Evolutionary conservation across 2,329 filamentous ascomycete species (phyloP), one percentile per base, ranked within the genome.

Genomic region (Pyrenochaeta sp.): DNA sequence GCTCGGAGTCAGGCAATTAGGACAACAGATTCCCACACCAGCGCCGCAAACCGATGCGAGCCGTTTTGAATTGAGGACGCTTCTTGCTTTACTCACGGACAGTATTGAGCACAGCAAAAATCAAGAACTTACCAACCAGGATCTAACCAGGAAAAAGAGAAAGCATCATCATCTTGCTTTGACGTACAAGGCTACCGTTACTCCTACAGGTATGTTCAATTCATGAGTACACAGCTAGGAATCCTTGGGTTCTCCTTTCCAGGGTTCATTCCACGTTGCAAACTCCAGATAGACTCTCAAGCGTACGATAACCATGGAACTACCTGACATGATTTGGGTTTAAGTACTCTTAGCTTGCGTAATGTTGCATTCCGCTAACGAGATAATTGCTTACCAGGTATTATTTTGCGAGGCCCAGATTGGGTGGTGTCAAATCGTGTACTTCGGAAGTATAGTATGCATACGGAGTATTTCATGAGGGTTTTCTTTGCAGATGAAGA

Each of bases 1-100:
- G 87, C 1, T 86, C 91, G 0, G 82, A 84, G 7, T 92, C 91
- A 64, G 81, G 80, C 44, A 89, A 90, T 46, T 90, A 91, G 69
- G 83, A 87, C 66, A 86, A 84, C 62, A 67, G 30, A 50, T 71
- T 15, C 58, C 60, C 1, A 68, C 56, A 7, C 66, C 64, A 7
- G 52, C 54, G 15, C 67, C 63, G 4, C 20, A 60, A 4, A 37
- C 58, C 11, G 50, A 57, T 5, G 53, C 60, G 23, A 17, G 43
- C 3, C 23, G 50, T 1, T 66, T 64, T 15, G 39, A 49, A 2
- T 27, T 56, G 1, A n/a, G 39, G 2, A 45, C 40, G 1, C 33
- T 69, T 10, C 27, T 49, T 6, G 15, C 44, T 3, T 23, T 49
- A 46, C 15, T 69, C 10, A 32, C 42, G 11, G 40, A 58, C 0